Evolutionary conservation across 2,329 filamentous ascomycete species (phyloP).

Genomic region (Ophiostoma piceae): DNA sequence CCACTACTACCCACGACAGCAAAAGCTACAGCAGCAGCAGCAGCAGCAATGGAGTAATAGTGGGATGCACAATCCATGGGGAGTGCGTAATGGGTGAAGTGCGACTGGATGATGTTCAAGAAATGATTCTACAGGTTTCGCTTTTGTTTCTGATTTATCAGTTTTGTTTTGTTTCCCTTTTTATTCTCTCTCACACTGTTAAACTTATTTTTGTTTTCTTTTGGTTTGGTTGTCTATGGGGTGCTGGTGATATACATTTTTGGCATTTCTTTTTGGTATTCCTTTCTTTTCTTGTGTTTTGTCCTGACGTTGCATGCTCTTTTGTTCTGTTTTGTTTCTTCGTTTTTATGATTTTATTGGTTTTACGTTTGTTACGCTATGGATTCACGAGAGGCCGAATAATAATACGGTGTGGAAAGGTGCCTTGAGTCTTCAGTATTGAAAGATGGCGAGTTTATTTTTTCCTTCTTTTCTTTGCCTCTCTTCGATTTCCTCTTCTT

Average conservation of each 20-base stretch:
- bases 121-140: no score
- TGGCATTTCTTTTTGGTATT: constrained; percentile 4
- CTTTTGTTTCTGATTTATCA: background rate
- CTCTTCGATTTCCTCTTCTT: background rate
- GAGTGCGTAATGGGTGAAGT: constrained; percentile 11
- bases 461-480: background rate
- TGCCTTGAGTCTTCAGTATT: background rate
- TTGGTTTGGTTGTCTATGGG: background rate
- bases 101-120: no score
- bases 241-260: constrained; percentile 11
- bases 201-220: background rate
- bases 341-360: background rate
- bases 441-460: background rate
- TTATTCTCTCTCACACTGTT: constrained; percentile 1
- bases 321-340: background rate
- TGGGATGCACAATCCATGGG: constrained; percentile 19
- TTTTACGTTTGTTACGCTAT: background rate
- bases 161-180: background rate
- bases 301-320: background rate
- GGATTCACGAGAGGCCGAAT: background rate
- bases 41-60: constrained; percentile 6
- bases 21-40: constrained; percentile 8
- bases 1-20: background rate
- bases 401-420: background rate
- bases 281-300: constrained; percentile 2